Evolutionary conservation across 75 land plant genomes (phyloP).

Genomic region (Cryptomeria japonica): DNA sequence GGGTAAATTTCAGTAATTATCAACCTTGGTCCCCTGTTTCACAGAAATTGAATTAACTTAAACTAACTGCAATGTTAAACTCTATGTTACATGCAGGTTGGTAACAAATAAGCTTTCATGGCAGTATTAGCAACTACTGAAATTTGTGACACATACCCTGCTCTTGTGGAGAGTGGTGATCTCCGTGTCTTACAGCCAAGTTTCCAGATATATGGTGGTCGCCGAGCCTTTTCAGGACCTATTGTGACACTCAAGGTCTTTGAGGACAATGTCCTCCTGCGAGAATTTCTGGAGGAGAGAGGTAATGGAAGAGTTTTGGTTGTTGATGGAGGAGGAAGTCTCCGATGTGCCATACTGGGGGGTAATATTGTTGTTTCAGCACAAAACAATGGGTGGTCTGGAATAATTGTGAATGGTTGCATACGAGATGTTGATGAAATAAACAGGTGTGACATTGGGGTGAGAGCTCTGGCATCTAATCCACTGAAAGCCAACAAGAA

Average conservation of each 20-base stretch:
- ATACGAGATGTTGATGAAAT: constrained; percentile 90
- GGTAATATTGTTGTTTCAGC: constrained; percentile 74
- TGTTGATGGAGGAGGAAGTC: constrained; percentile 88
- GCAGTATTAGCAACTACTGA: constrained; percentile 59
- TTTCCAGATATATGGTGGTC: constrained; percentile 64
- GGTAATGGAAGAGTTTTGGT: constrained; percentile 77
- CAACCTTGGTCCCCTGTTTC: neutral
- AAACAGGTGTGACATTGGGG: constrained; percentile 71
- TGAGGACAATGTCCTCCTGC: constrained; percentile 86
- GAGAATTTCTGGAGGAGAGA: constrained; percentile 62
- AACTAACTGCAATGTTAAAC: neutral
- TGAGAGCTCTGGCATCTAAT: constrained; percentile 73
- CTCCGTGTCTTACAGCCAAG: constrained; percentile 59
- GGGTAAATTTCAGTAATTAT: neutral
- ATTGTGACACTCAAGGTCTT: constrained; percentile 79
- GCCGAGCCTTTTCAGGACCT: constrained; percentile 67
- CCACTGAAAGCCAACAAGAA: constrained; percentile 77
- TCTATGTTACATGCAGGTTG: constrained; percentile 4
- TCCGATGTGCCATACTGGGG: constrained; percentile 79
- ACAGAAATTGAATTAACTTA: neutral
- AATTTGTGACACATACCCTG: constrained; percentile 65
- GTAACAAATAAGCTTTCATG: constrained; percentile 20
- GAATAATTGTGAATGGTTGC: constrained; percentile 81
- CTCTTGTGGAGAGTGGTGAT: constrained; percentile 50
- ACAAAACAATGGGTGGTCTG: constrained; percentile 74